Conservation (phyloP, 2,329 filamentous ascomycete genomes). For the Paramyrothecium sp. region DNA sequence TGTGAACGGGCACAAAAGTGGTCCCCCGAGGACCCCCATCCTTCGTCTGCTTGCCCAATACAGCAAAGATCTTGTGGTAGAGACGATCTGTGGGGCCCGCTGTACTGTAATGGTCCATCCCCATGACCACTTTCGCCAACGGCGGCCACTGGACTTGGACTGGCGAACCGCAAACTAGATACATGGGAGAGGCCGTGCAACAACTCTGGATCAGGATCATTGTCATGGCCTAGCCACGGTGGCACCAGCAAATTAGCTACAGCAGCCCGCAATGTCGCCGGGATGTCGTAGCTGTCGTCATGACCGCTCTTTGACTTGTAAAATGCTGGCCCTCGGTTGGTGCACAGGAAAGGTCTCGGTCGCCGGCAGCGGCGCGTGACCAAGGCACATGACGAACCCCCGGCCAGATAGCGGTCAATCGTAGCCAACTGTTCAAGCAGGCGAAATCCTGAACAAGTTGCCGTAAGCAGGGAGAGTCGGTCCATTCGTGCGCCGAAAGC, state of each 20-base stretch:
- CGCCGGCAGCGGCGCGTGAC: not conserved
- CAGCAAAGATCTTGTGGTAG: too few species aligned
- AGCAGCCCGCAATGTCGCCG: not conserved
- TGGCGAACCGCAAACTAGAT: not conserved
- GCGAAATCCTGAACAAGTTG: conserved; percentile 21
- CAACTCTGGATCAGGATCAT: too few species aligned
- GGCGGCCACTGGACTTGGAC: not conserved
- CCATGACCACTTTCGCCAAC: not conserved
- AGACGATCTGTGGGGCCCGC: too few species aligned
- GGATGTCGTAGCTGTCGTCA: not conserved
- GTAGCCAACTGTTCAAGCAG: conserved; percentile 16
- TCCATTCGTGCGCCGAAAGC: conserved; percentile 5
- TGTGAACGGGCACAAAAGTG: not conserved
- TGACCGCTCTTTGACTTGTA: not conserved
- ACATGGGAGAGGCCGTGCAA: not conserved
- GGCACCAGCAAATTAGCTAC: not conserved
- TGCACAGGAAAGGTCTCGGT: not conserved
- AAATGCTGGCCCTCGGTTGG: not conserved
- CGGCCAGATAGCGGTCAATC: conserved; percentile 6
- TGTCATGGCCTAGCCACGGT: not conserved
- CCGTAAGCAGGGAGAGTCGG: conserved; percentile 11
- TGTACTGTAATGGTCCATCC: not conserved
- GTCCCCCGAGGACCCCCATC: not conserved
- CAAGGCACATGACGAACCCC: conserved; percentile 4
- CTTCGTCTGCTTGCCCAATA: not conserved